A percentile compares a stretch with the other conserved stretches of the same genome.
Conservation (phyloP, 1,284 basidiomycete species). For the Phlebopus sp. region DNA sequence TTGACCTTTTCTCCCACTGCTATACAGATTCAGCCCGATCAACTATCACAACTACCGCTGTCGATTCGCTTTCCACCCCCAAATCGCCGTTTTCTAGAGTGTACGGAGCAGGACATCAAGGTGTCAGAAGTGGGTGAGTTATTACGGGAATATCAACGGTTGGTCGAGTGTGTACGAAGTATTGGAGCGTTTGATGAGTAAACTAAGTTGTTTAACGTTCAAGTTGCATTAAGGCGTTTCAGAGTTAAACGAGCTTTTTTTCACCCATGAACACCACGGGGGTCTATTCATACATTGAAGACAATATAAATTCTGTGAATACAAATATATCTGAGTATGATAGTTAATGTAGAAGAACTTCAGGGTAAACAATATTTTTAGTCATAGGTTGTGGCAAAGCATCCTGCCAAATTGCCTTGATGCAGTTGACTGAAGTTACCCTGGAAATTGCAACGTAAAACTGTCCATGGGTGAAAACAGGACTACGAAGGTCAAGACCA, state of each 20-base stretch:
- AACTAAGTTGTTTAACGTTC: too few species aligned
- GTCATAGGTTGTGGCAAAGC: not conserved
- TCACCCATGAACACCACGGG: too few species aligned
- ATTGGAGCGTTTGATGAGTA: conserved; percentile 36
- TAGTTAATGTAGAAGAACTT: not conserved
- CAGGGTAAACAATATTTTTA: not conserved
- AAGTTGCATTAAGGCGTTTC: too few species aligned
- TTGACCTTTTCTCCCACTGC: not conserved
- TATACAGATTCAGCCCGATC: conserved; percentile 10
- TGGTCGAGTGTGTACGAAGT: conserved; percentile 50
- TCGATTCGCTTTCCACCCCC: conserved; percentile 47
- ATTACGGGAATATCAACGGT: conserved; percentile 69
- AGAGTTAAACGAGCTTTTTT: too few species aligned
- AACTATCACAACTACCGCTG: conserved; percentile 40
- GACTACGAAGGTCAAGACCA: not conserved
- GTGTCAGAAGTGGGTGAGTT: conserved; percentile 75
- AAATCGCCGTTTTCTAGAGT: conserved; percentile 64
- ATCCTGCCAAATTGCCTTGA: not conserved
- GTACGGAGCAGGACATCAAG: conserved; percentile 67
- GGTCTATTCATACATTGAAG: too few species aligned
- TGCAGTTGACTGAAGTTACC: not conserved
- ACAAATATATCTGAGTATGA: too few species aligned
- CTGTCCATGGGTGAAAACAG: conserved; percentile 15
- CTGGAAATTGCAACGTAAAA: conserved; percentile 10
- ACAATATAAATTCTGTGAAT: too few species aligned